Conservation (phyloP, 768 basidiomycete species). For the Sistotremastrum niveocremeum region DNA sequence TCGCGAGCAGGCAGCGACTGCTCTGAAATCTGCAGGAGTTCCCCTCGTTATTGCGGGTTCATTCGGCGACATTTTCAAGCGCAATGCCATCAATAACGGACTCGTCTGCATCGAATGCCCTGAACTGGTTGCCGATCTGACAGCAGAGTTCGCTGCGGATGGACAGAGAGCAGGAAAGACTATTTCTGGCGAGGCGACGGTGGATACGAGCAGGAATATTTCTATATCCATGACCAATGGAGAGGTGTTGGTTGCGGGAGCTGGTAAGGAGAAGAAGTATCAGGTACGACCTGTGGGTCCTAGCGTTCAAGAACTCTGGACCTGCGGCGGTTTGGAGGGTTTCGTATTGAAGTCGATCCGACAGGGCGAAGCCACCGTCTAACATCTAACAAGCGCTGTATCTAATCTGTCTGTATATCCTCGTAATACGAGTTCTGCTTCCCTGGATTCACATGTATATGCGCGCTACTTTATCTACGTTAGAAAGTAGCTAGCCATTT, state of each 20-base stretch:
- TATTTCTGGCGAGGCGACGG: constrained; percentile 65
- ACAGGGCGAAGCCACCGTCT: too few relatives aligned
- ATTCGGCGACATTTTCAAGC: constrained; percentile 98
- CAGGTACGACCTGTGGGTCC: constrained; percentile 65
- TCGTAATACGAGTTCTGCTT: too few relatives aligned
- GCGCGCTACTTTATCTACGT: too few relatives aligned
- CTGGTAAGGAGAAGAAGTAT: constrained; percentile 43
- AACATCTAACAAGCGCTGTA: too few relatives aligned
- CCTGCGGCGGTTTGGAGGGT: constrained; percentile 87
- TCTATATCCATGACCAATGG: constrained; percentile 61
- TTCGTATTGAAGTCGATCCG: constrained; percentile 67
- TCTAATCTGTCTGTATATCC: too few relatives aligned
- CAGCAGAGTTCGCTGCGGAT: constrained; percentile 55
- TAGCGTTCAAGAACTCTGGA: constrained; percentile 97
- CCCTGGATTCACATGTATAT: too few relatives aligned
- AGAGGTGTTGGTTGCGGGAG: constrained; percentile 39
- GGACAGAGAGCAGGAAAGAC: constrained; percentile 65
- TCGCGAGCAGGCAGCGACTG: constrained; percentile 96
- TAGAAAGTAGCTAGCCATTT: too few relatives aligned
- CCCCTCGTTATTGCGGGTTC: constrained; percentile 94
- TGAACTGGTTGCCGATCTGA: constrained; percentile 76
- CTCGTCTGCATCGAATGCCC: constrained; percentile 91
- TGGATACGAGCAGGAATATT: constrained; percentile 55
- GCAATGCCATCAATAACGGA: constrained; percentile 98
- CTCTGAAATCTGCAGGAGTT: constrained; percentile 85